A percentile compares a stretch with the other conserved stretches of the same genome.
Conservation (phyloP, 257 asterid species). For the Ilex aquifolium region DNA sequence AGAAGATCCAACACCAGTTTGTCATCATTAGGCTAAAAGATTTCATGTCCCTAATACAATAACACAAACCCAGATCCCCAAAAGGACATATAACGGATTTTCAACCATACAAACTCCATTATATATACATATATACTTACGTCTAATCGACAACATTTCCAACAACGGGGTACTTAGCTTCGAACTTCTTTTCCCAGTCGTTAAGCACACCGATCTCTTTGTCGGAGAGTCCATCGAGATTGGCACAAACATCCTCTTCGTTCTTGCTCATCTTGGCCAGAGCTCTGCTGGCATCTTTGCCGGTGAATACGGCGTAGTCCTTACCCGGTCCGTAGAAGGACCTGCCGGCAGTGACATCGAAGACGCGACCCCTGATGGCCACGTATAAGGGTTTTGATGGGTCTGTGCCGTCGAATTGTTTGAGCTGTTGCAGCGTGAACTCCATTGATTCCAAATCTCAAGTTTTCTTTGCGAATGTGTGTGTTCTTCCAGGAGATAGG, state of each 20-base stretch:
- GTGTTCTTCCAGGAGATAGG: too few species aligned
- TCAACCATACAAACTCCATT: not conserved
- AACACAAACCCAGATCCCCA: too few species aligned
- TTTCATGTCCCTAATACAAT: too few species aligned
- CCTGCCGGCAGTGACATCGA: constrained; percentile 74
- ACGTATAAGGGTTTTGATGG: constrained; percentile 87
- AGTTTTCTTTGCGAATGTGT: too few species aligned
- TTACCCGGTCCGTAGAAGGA: constrained; percentile 96
- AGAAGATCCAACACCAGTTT: too few species aligned
- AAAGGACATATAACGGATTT: too few species aligned
- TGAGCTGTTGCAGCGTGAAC: constrained; percentile 62
- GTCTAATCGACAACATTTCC: constrained; percentile 37
- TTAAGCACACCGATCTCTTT: constrained; percentile 77
- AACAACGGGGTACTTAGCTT: constrained; percentile 88
- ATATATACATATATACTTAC: too few species aligned
- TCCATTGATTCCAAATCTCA: constrained; percentile 33
- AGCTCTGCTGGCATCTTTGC: constrained; percentile 97
- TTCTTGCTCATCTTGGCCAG: constrained; percentile 96
- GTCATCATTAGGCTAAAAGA: too few species aligned
- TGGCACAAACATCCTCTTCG: constrained; percentile 52
- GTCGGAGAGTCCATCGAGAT: constrained; percentile 74
- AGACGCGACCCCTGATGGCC: constrained; percentile 68
- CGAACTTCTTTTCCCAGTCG: constrained; percentile 94
- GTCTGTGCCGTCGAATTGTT: constrained; percentile 70
- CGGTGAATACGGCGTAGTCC: constrained; percentile 72